phyloP scores from a whole-genome alignment of 352 stramenopile species.

The Pythium scleroteichum region DNA sequence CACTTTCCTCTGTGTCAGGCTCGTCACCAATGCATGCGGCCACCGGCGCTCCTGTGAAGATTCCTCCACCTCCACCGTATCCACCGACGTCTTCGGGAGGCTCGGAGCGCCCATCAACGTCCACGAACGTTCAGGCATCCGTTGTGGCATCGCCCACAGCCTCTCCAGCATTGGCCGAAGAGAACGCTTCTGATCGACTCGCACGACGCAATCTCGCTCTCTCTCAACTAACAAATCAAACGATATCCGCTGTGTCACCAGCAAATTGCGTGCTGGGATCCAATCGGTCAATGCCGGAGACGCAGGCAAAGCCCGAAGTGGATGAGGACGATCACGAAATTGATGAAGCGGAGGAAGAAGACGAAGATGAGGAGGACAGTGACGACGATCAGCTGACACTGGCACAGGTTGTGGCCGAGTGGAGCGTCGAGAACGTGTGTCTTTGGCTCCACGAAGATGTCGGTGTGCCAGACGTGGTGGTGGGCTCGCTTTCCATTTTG shows the following conservation, averaged over 20 bases:
- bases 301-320: conserved; percentile 17
- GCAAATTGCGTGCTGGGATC: neutral
- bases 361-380: conserved; percentile 49
- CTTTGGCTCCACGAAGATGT: conserved; percentile 81
- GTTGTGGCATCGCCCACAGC: neutral
- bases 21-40: neutral
- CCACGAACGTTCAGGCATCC: neutral
- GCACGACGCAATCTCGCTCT: conserved; percentile 57
- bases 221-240: conserved; percentile 51
- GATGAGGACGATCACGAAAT: conserved; percentile 28
- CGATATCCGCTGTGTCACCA: neutral
- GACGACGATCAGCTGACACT: conserved; percentile 62
- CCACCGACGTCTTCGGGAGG: conserved; percentile 30
- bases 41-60: conserved; percentile 22
- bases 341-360: conserved; percentile 27
- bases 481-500: conserved; percentile 23
- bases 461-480: conserved; percentile 67
- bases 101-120: neutral
- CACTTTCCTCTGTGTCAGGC: neutral
- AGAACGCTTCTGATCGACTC: conserved; percentile 38
- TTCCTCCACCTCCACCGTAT: conserved; percentile 51
- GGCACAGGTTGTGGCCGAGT: conserved; percentile 75
- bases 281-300: neutral
- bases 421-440: conserved; percentile 83
- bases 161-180: neutral